A percentile compares a stretch with the other conserved stretches of the same genome.
phyloP scores from a whole-genome alignment of 176 grass and related monocot genomes.

The Oryza rufipogon region DNA sequence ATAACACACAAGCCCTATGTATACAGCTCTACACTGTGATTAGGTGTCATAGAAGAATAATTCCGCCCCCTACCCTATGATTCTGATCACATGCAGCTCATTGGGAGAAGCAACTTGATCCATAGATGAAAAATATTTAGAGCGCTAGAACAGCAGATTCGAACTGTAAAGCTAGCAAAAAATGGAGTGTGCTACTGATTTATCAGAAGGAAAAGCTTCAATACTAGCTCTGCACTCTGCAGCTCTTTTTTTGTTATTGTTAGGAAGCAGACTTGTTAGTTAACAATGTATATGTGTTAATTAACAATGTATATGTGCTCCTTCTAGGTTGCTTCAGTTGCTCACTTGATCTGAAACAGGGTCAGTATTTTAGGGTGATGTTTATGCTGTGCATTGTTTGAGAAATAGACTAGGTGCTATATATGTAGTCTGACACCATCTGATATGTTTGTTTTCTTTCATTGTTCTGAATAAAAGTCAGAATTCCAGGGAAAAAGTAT shows the following conservation, averaged over 20 bases:
- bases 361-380: constrained; percentile 1
- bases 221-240: constrained; percentile 12
- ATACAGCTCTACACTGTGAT: constrained; percentile 37
- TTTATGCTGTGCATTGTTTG: constrained; percentile 11
- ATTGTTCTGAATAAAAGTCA: neutral
- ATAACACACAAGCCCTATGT: constrained; percentile 44
- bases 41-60: constrained; percentile 47
- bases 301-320: constrained; percentile 11
- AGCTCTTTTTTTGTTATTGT: neutral
- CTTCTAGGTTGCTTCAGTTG: constrained; percentile 45
- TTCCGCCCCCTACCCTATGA: constrained; percentile 35
- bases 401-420: constrained; percentile 4
- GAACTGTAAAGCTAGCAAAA: constrained; percentile 39
- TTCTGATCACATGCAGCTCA: constrained; percentile 59
- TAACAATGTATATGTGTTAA: constrained; percentile 5
- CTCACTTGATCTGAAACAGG: constrained; percentile 14
- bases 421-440: neutral
- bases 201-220: constrained; percentile 39
- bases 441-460: constrained; percentile 2
- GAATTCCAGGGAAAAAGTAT: neutral
- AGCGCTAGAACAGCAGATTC: neutral
- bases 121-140: constrained; percentile 1
- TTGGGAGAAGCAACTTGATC: constrained; percentile 32
- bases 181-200: constrained; percentile 32
- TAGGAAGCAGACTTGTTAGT: neutral